Percentiles rank a stretch among this genome's conserved stretches.
phyloP scores from a whole-genome alignment of 2,329 filamentous ascomycete species.

The Fusarium humuli region DNA sequence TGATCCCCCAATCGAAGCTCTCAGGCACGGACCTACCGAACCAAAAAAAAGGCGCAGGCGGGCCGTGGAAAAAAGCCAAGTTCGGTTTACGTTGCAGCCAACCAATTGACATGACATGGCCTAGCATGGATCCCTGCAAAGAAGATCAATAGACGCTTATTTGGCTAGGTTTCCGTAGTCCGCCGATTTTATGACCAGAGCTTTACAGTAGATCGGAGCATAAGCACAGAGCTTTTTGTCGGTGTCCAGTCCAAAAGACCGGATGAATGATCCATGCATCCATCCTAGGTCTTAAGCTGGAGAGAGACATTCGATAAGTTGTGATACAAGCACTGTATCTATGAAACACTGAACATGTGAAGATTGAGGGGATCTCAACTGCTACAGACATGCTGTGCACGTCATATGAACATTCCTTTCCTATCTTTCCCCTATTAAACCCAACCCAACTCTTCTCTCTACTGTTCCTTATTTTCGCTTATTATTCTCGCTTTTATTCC shows the following conservation, averaged over 20 bases:
- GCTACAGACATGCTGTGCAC: slow-evolving; percentile 10
- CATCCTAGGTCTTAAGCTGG: neutral
- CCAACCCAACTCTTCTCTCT: neutral
- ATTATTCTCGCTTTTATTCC: neutral
- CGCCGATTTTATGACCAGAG: slow-evolving; percentile 16
- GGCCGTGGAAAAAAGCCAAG: neutral
- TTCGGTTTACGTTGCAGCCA: slow-evolving; percentile 7
- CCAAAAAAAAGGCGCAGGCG: slow-evolving; percentile 7
- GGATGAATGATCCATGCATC: neutral
- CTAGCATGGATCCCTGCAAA: slow-evolving; percentile 19
- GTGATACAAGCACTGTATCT: slow-evolving; percentile 17
- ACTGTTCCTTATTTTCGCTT: slow-evolving; percentile 16
- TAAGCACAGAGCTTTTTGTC: neutral
- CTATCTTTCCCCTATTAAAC: slow-evolving; percentile 19
- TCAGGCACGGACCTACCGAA: slow-evolving; percentile 5
- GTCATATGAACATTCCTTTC: slow-evolving; percentile 34
- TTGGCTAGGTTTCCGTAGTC: slow-evolving; percentile 25
- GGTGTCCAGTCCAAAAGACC: neutral
- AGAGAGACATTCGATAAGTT: neutral
- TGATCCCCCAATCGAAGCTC: neutral
- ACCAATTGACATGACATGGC: neutral
- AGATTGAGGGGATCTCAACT: slow-evolving; percentile 15
- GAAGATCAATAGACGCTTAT: slow-evolving; percentile 31
- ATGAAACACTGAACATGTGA: slow-evolving; percentile 27
- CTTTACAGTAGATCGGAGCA: neutral